phyloP scores from a whole-genome alignment of 805 yeast genomes.

The Danielia oregonensis region DNA sequence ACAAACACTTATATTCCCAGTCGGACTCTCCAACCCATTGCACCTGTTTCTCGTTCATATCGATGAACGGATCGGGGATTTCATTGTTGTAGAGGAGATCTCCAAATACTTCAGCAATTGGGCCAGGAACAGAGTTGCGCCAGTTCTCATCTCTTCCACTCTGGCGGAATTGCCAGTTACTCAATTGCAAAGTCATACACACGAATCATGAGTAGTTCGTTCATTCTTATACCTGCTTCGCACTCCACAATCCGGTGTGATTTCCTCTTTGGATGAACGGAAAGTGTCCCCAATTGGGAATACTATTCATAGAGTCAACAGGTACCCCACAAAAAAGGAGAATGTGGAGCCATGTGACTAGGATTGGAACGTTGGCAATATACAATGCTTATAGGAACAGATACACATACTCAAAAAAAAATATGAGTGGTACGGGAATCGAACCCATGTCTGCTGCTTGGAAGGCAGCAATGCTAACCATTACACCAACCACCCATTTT shows the following conservation, averaged over 20 bases:
- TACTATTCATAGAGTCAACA: too few species aligned
- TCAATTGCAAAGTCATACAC: not conserved
- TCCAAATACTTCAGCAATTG: slow-evolving; percentile 29
- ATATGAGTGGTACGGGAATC: slow-evolving; percentile 15
- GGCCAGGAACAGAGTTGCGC: not conserved
- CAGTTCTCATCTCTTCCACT: not conserved
- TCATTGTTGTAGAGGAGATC: slow-evolving; percentile 36
- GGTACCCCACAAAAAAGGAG: too few species aligned
- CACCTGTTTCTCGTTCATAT: slow-evolving; percentile 38
- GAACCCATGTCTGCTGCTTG: slow-evolving; percentile 14
- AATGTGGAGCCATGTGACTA: too few species aligned
- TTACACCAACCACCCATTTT: slow-evolving; percentile 12
- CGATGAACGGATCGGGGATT: slow-evolving; percentile 45
- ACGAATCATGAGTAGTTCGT: too few species aligned
- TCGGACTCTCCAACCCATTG: slow-evolving; percentile 51
- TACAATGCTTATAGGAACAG: too few species aligned
- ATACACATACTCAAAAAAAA: too few species aligned
- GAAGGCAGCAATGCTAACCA: slow-evolving; percentile 14
- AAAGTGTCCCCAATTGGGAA: too few species aligned
- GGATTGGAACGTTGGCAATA: not conserved
- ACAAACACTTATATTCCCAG: slow-evolving; percentile 44
- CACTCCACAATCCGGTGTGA: too few species aligned
- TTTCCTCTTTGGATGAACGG: too few species aligned
- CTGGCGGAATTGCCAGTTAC: slow-evolving; percentile 1
- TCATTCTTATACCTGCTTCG: too few species aligned